Evolutionary conservation across 768 basidiomycete species (phyloP), one percentile per base, ranked within the genome.

Genomic region (Leccinum aurantiacum): DNA sequence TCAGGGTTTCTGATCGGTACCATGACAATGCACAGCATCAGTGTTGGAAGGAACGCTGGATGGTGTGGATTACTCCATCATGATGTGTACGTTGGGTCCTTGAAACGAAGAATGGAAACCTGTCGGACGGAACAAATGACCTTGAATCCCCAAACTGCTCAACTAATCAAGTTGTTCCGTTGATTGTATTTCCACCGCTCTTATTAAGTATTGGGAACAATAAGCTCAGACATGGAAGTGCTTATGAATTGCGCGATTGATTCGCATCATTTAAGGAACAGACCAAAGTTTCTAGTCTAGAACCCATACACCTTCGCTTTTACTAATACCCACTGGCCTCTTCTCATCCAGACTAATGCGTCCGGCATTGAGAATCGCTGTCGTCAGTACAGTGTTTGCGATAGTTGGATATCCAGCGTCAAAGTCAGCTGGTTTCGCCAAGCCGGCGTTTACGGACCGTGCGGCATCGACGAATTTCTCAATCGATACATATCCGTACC

Each of bases 381-480:
- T 93, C 17, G 89, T 91, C 65, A 91, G 76, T 15, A 95, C 87
- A 14, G 94, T 95, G 75, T 93, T 95, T 49, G 84, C 82, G 71
- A 95, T 92, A 22, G 95, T 96, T 38, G 95, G 93, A 62, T 93
- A 79, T 24, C 89, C 92, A 60, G 88, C 85, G 75, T 97, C 93
- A 74, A 87, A 96, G 59, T 91, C 88, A 35, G 72, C 78, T 22
- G 93, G 84, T 70, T 82, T 82, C 54, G 83, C 77, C 56, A 79
- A 70, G 8, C 88, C 85, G 24, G 88, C 85, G 68, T 94, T 93
- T 67, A 95, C 90, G 61, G 80, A 82, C 54, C 88, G 83, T 47
- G 88, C 86, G 17, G 90, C 91, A 70, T 92, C 93, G 71, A 96
- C 79, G 75, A 95, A 95, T 75, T 91, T 95, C 75, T 93, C 93